Evolutionary conservation across 768 basidiomycete species (phyloP), one percentile per base, ranked within the genome.

Genomic region (Ramaria sp.): DNA sequence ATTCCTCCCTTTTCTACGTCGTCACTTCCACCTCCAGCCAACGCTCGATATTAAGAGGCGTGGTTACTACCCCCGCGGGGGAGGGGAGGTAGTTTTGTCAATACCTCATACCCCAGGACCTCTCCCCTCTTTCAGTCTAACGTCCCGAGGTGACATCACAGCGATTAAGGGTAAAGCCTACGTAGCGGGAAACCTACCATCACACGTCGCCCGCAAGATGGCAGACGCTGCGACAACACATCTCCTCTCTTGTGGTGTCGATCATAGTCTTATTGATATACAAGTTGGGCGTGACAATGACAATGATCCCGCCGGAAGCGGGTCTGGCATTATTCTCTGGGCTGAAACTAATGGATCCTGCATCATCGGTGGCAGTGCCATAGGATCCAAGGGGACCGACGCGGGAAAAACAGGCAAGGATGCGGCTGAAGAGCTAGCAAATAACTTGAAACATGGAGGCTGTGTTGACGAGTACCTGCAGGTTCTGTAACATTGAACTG

Each of bases 21-120:
- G 67, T 11, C 82, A 84, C 65, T 82, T 88, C 65, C 62, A 75
- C 17, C 53, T 75, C 42, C 56, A 66, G 7, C 67, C 77, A 1
- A 67, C 68, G 4, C 65, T 89, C 24, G 66, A 76, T 24, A 68
- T 88, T 50, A 62, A 69, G 43, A 77, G 72, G 58, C 75, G 87
- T 9, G 88, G 88, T 0, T 89, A 88, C 68, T 86, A 71, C 60
- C 88, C 88, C 0, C 81, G 75, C 62, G 88, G 88, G 20, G 86
- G 87, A 3, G 88, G 88, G 0, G 73, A 79, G 50, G 74, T 90
- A 5, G 57, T 64, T 1, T 71, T 82, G 53, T 69, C 65, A 0
- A 58, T 74, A 3, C 67, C 71, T 7, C 54, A 68, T 0, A 65
- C 79, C 2, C 51, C 59, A 0, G 64, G 63, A 0, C 78, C 84